These are phyloP conservation scores for Yarrowia deformans DNA, from an alignment of 805 yeast genomes.

Conservation along the genomic window DNA sequence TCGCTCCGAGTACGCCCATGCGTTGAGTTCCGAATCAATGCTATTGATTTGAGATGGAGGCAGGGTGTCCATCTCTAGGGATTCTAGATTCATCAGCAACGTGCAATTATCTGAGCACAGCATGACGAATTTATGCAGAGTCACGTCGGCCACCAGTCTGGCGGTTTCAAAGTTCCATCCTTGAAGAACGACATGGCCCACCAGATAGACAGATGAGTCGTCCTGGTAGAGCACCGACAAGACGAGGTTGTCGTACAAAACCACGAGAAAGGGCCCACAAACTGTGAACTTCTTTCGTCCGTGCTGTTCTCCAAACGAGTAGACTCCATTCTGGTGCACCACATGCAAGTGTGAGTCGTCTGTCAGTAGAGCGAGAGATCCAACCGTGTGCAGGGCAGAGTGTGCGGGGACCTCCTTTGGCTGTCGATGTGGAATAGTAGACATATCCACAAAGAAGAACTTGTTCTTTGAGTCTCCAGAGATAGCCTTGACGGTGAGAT, in stretches of 20 bases:
- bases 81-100: conserved; percentile 18
- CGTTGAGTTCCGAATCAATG: conserved; percentile 34
- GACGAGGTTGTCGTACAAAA: conserved; percentile 20
- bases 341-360: conserved; percentile 30
- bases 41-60: conserved; percentile 34
- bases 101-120: conserved; percentile 36
- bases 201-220: conserved; percentile 10
- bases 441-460: conserved; percentile 24
- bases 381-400: conserved; percentile 20
- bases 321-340: conserved; percentile 24
- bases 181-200: conserved; percentile 20
- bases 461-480: conserved; percentile 5
- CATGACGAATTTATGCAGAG: conserved; percentile 38
- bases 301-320: conserved; percentile 28
- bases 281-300: conserved; percentile 30
- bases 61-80: conserved; percentile 27
- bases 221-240: conserved; percentile 30
- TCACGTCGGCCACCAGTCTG: conserved; percentile 30
- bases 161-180: conserved; percentile 32
- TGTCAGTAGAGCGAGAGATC: conserved; percentile 13
- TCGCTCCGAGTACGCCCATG: conserved; percentile 31
- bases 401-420: conserved; percentile 25
- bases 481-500: conserved; percentile 13
- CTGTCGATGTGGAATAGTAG: not conserved
- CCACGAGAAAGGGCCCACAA: conserved; percentile 24